Evolutionary conservation across 371 early-diverging fungal genomes (phyloP).

Genomic region (Rhizopus delemar): DNA sequence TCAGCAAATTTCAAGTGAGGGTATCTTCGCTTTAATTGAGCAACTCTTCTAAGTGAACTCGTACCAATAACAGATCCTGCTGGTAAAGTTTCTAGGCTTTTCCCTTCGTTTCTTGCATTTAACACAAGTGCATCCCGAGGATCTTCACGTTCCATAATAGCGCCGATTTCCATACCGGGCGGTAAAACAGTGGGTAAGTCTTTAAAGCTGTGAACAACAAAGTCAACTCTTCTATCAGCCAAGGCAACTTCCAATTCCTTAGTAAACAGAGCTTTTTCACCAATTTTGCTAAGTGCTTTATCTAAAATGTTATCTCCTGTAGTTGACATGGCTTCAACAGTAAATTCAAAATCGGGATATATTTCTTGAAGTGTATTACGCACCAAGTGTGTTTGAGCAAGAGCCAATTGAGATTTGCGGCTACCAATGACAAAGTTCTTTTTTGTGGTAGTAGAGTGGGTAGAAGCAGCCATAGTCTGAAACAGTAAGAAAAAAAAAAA

Average conservation of each 20-base stretch:
- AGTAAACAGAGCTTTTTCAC: constrained; percentile 91
- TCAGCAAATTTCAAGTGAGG: constrained; percentile 81
- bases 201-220: constrained; percentile 94
- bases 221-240: constrained; percentile 69
- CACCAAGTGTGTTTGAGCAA: constrained; percentile 85
- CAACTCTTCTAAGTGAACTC: constrained; percentile 85
- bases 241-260: constrained; percentile 91
- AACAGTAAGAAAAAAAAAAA: too few relatives aligned
- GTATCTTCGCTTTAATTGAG: constrained; percentile 81
- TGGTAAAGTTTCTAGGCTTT: constrained; percentile 67
- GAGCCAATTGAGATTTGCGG: constrained; percentile 89
- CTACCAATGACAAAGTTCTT: constrained; percentile 59
- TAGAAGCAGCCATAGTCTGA: too few relatives aligned
- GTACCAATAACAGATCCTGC: constrained; percentile 87
- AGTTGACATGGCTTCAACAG: constrained; percentile 79
- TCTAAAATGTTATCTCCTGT: constrained; percentile 86
- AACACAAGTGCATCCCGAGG: constrained; percentile 88
- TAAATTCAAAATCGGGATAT: constrained; percentile 53
- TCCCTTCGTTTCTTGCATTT: constrained; percentile 28
- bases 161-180: constrained; percentile 80
- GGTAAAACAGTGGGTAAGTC: constrained; percentile 93
- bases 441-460: not conserved
- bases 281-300: constrained; percentile 88
- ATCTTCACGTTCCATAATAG: constrained; percentile 84
- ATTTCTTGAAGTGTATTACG: constrained; percentile 52